phyloP scores from a whole-genome alignment of 2,329 filamentous ascomycete genomes.

The Trichoderma lentiforme region DNA sequence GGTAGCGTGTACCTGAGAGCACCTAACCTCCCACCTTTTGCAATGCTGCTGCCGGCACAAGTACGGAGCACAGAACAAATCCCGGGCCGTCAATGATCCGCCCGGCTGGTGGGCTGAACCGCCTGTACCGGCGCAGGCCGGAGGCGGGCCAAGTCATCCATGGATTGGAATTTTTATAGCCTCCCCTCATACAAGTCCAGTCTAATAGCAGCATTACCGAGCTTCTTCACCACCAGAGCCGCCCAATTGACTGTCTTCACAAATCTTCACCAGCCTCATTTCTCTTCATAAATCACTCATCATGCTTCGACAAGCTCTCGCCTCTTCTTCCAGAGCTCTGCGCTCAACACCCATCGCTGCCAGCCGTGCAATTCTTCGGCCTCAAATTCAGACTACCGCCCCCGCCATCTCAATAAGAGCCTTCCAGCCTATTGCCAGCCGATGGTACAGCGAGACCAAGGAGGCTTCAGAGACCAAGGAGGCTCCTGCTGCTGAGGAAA shows the following conservation, averaged over 20 bases:
- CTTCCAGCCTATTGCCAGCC: conserved; percentile 33
- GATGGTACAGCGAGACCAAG: conserved; percentile 51
- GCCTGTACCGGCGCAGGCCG: conserved; percentile 8
- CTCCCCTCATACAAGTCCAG: conserved; percentile 5
- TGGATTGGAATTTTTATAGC: conserved; percentile 5
- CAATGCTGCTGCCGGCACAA: not conserved
- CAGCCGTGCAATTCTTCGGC: conserved; percentile 35
- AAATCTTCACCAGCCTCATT: not conserved
- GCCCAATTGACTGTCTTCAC: not conserved
- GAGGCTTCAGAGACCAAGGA: conserved; percentile 30
- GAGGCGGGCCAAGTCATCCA: not conserved
- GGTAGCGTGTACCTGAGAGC: not conserved
- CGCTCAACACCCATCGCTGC: conserved; percentile 38
- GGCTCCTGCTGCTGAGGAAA: conserved; percentile 31
- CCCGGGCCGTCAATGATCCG: conserved; percentile 21
- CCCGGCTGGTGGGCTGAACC: conserved; percentile 7
- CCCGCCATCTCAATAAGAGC: conserved; percentile 38
- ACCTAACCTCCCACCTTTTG: not conserved
- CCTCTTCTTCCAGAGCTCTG: conserved; percentile 43
- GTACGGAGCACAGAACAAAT: not conserved
- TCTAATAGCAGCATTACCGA: not conserved
- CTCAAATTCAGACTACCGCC: conserved; percentile 37
- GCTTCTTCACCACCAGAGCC: not conserved
- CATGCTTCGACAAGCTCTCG: conserved; percentile 48
- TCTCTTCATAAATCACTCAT: conserved; percentile 14